phyloP scores from a whole-genome alignment of 371 early-diverging fungal species.

The Rhizopus stolonifer region DNA sequence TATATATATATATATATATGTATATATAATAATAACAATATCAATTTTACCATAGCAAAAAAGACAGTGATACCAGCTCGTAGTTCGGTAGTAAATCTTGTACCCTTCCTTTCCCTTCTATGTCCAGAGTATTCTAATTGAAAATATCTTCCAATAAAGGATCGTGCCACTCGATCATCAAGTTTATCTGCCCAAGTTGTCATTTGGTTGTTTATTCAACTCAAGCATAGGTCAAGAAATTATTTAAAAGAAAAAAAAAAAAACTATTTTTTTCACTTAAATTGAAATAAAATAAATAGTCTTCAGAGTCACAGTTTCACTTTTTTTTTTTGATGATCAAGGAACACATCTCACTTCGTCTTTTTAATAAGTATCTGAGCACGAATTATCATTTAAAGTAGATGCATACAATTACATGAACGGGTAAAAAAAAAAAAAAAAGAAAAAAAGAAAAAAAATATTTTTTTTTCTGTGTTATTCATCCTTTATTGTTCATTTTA shows the following conservation, averaged over 20 bases:
- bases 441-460: too few species aligned
- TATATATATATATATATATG: too few species aligned
- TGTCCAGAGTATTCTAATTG: slow-evolving; percentile 65
- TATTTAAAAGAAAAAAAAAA: neutral
- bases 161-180: slow-evolving; percentile 54
- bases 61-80: slow-evolving; percentile 63
- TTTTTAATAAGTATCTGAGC: too few species aligned
- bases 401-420: too few species aligned
- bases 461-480: too few species aligned
- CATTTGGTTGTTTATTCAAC: neutral
- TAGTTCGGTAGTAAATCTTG: slow-evolving; percentile 66
- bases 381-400: too few species aligned
- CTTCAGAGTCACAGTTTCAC: too few species aligned
- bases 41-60: slow-evolving; percentile 33
- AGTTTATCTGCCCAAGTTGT: slow-evolving; percentile 36
- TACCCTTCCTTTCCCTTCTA: slow-evolving; percentile 51
- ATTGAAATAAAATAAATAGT: neutral
- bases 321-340: too few species aligned
- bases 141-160: slow-evolving; percentile 60
- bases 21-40: too few species aligned
- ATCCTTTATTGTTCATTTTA: too few species aligned
- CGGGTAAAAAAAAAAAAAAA: too few species aligned
- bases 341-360: too few species aligned
- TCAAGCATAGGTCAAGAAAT: neutral
- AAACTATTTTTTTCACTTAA: neutral